Evolutionary conservation across 1,284 basidiomycete species (phyloP).

Genomic region (Bjerkandera adusta): DNA sequence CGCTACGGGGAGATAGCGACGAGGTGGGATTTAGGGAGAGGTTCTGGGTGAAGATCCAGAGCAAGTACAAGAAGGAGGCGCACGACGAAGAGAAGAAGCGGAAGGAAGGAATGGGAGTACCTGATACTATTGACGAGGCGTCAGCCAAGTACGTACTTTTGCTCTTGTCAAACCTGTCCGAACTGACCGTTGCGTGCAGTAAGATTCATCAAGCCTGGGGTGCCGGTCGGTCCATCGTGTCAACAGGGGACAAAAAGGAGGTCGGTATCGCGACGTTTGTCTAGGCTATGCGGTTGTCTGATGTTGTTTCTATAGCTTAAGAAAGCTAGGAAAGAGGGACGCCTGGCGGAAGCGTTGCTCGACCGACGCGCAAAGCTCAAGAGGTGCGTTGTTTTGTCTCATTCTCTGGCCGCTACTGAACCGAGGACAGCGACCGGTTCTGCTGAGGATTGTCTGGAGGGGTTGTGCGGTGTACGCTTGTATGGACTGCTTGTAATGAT

Average conservation of each 20-base stretch:
- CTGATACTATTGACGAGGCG: constrained; percentile 64
- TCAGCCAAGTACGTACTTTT: constrained; percentile 59
- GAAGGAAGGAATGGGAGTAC: constrained; percentile 56
- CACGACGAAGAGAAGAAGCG: constrained; percentile 79
- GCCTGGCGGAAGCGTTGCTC: constrained; percentile 84
- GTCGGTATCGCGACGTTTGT: constrained; percentile 34
- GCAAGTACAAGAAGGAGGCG: constrained; percentile 86
- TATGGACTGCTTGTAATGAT: not conserved
- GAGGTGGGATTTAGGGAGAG: constrained; percentile 77
- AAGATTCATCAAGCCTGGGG: constrained; percentile 86
- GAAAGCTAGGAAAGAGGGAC: constrained; percentile 83
- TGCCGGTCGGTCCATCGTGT: constrained; percentile 72
- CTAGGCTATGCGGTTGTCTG: too few relatives aligned
- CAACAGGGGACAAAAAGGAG: constrained; percentile 69
- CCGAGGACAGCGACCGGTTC: constrained; percentile 55
- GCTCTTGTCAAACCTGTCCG: not conserved
- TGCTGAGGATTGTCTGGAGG: constrained; percentile 38
- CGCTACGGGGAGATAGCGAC: constrained; percentile 81
- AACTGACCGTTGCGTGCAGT: constrained; percentile 38
- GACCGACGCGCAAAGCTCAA: constrained; percentile 90
- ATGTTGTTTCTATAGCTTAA: constrained; percentile 58
- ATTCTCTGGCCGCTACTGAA: not conserved
- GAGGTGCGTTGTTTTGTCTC: constrained; percentile 53
- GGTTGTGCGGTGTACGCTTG: constrained; percentile 2
- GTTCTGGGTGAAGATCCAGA: constrained; percentile 89